These are phyloP conservation scores for Rhynchosporium agropyri DNA, from an alignment of 2,329 filamentous ascomycete genomes.

Conservation along the genomic window DNA sequence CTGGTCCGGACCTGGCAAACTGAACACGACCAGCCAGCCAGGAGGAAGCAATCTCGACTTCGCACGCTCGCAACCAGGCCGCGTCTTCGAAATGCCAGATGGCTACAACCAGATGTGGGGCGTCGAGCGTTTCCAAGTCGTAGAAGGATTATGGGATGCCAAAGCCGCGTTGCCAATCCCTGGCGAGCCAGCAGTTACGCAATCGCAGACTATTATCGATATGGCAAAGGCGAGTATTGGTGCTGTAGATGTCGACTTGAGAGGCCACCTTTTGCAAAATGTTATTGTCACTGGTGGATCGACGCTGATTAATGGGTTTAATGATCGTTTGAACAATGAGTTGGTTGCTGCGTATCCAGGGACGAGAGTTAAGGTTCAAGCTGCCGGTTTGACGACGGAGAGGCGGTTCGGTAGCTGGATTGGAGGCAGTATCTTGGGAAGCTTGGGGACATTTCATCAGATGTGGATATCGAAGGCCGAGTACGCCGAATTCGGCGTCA, in stretches of 20 bases:
- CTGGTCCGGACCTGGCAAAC: slow-evolving; percentile 79
- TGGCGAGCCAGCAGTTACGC: slow-evolving; percentile 54
- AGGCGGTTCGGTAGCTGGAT: slow-evolving; percentile 94
- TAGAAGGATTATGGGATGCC: slow-evolving; percentile 90
- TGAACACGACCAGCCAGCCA: slow-evolving; percentile 51
- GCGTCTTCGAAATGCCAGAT: slow-evolving; percentile 96
- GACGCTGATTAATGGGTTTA: slow-evolving; percentile 87
- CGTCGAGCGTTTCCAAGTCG: slow-evolving; percentile 80
- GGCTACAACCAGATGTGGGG: slow-evolving; percentile 96
- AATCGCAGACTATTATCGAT: slow-evolving; percentile 79
- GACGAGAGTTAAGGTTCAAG: slow-evolving; percentile 83
- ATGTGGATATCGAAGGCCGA: slow-evolving; percentile 99
- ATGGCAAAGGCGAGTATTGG: slow-evolving; percentile 77
- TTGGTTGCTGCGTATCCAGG: slow-evolving; percentile 80
- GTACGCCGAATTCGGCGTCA: slow-evolving; percentile 90
- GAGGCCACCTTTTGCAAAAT: slow-evolving; percentile 80
- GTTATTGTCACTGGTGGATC: slow-evolving; percentile 91
- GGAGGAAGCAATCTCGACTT: slow-evolving; percentile 73
- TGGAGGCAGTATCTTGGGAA: slow-evolving; percentile 92
- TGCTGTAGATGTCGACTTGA: slow-evolving; percentile 85
- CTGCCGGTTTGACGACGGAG: slow-evolving; percentile 83
- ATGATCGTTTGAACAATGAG: slow-evolving; percentile 85
- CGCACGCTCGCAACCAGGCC: slow-evolving; percentile 71
- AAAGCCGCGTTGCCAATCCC: slow-evolving; percentile 64
- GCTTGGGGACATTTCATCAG: slow-evolving; percentile 96